A percentile compares a stretch with the other conserved stretches of the same genome.
Evolutionary conservation across 148 eudicot species (phyloP).

Genomic region (Pharnaceum exiguum): DNA sequence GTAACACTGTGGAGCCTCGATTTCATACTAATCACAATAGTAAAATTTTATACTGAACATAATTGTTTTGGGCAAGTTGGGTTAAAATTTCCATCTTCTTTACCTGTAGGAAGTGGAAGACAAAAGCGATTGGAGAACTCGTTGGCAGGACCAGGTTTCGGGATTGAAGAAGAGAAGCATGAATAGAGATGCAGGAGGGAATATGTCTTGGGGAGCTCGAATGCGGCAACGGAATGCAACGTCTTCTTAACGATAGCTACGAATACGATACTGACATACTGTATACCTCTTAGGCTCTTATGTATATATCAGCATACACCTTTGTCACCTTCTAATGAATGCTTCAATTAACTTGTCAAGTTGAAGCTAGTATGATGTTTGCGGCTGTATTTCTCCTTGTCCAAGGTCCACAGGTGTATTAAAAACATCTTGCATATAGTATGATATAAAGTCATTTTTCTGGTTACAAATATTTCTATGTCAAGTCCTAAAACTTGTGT

Average conservation of each 20-base stretch:
- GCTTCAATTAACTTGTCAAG: not conserved
- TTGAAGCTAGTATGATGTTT: not conserved
- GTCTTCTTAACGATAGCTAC: conserved; percentile 15
- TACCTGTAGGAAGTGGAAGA: conserved; percentile 45
- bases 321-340: not conserved
- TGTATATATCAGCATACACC: conserved; percentile 4
- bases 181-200: conserved; percentile 39
- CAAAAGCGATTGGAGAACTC: conserved; percentile 63
- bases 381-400: not conserved
- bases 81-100: not conserved
- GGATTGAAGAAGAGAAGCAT: conserved; percentile 67
- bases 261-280: not conserved
- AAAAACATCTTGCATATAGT: conserved; percentile 7
- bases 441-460: not conserved
- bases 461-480: not conserved
- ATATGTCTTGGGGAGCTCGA: conserved; percentile 78
- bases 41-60: too few species aligned
- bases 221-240: conserved; percentile 61
- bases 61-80: too few species aligned
- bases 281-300: not conserved
- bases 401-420: not conserved
- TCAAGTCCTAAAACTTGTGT: not conserved
- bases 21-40: too few species aligned
- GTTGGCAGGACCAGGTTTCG: conserved; percentile 73
- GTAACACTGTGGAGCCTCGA: too few species aligned